Base-by-base conservation (phyloP, 2,329 filamentous ascomycete genomes). In the Didymella keratinophila region DNA sequence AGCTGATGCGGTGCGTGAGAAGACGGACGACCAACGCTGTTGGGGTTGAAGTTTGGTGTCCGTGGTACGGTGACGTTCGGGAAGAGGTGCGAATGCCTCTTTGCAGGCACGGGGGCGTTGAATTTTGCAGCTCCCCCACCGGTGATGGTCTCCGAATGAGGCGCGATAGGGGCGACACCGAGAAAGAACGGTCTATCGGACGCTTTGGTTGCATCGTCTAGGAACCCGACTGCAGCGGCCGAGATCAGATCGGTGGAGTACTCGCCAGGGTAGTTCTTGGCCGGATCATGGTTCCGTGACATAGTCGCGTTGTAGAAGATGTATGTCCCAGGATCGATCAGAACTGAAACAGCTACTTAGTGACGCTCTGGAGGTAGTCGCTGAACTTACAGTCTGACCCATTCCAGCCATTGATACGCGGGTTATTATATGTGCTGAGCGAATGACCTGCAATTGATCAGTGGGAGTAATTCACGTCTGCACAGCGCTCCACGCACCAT, bases 251-350 rank as follows among this genome's bases (percentile, higher is more conserved):
- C 89, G 0, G 81, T 83, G 0, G 78, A 82, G 66, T 88, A 83
- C 41, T 82, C 73, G 1, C 84, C 84, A 42, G 84, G 78, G 57
- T 86, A 83, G 64, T 81, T 84, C 11, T 83, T 78, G 0, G 86
- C 86, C 0, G 79, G 70, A 1, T 86, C 82, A 0, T 79, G 75
- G 64, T 91, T 88, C 10, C 85, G 81, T 60, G 88, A 84, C 70
- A 87, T 88, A 4, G 83, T 87, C 1, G 85, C 80, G 68, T 91
- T 90, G 25, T 87, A 80, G 68, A 91, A 92, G 27, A 84, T 79
- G 67, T 91, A 91, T 0, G 89, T 91, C 63, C 82, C 84, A 0
- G 88, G 88, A 60, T 91, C 87, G 1, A 90, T 77, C 1, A 89
- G 77, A 16, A 67, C 62, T 62, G 14, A 0, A 0, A 12, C 5